Conservation (phyloP, 495 filamentous ascomycete species). For the Amniculicola lignicola region DNA sequence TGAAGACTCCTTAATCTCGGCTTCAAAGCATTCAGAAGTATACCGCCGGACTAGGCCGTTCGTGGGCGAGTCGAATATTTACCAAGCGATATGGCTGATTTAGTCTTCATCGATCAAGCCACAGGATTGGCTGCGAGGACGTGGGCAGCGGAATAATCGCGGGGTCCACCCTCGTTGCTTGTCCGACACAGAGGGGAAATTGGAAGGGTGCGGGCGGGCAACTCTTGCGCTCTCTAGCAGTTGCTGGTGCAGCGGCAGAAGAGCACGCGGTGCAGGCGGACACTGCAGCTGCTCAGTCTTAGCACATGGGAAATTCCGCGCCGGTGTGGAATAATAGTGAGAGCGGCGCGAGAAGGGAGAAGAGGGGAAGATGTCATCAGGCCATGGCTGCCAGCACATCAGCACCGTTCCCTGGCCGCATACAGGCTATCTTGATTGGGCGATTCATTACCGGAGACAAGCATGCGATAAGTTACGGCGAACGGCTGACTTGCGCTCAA, state of each 20-base stretch:
- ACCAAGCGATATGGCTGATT: conserved; percentile 34
- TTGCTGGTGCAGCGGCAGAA: too few relatives aligned
- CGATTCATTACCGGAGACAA: conserved; percentile 18
- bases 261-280: too few relatives aligned
- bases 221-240: background rate
- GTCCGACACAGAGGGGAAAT: conserved; percentile 25
- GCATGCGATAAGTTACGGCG: background rate
- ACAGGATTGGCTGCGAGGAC: conserved; percentile 24
- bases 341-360: background rate
- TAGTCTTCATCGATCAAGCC: conserved; percentile 12
- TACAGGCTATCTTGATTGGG: conserved; percentile 8
- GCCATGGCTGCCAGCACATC: conserved; percentile 17
- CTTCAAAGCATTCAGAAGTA: conserved; percentile 8
- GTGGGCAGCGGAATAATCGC: conserved; percentile 23
- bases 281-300: too few relatives aligned
- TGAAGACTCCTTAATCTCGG: conserved; percentile 34
- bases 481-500: background rate
- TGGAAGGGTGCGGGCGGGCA: background rate
- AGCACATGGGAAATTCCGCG: background rate
- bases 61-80: conserved; percentile 6
- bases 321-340: background rate
- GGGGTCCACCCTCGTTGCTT: conserved; percentile 25
- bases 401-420: background rate
- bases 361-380: conserved; percentile 8
- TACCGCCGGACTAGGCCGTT: conserved; percentile 10